Evolutionary conservation across 2,329 filamentous ascomycete genomes (phyloP).

Genomic region (Eurotiales sp.): DNA sequence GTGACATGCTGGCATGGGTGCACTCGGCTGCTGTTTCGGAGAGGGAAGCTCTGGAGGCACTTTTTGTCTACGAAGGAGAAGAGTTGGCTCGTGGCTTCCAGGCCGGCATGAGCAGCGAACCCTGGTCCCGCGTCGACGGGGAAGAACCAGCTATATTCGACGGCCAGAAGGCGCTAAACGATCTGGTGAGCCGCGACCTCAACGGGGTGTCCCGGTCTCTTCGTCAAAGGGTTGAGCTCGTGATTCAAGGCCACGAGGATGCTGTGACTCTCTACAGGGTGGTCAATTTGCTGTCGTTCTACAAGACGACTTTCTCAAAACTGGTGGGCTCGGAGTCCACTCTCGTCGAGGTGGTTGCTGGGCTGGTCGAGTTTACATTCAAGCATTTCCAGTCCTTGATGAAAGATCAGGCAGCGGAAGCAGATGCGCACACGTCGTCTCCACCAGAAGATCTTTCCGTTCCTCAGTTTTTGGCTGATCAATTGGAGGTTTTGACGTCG

Average conservation of each 20-base stretch:
- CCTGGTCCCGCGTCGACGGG: constrained; percentile 69
- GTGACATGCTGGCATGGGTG: constrained; percentile 96
- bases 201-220: constrained; percentile 76
- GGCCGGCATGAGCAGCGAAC: constrained; percentile 74
- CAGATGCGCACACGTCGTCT: constrained; percentile 68
- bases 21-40: constrained; percentile 94
- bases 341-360: constrained; percentile 64
- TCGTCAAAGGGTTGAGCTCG: constrained; percentile 85
- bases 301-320: constrained; percentile 77
- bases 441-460: constrained; percentile 69
- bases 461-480: constrained; percentile 75
- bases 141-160: constrained; percentile 61
- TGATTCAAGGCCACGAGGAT: constrained; percentile 89
- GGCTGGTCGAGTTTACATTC: constrained; percentile 71
- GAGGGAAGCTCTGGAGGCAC: constrained; percentile 80
- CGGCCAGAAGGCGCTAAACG: constrained; percentile 73
- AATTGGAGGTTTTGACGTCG: constrained; percentile 69
- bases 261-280: constrained; percentile 85
- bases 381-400: constrained; percentile 78
- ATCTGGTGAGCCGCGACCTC: constrained; percentile 82
- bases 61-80: constrained; percentile 87
- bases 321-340: constrained; percentile 67
- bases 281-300: constrained; percentile 84
- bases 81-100: constrained; percentile 81
- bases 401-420: constrained; percentile 64